Evolutionary conservation across 2,329 filamentous ascomycete genomes (phyloP).

Genomic region (Pseudogymnoascus verrucosus): DNA sequence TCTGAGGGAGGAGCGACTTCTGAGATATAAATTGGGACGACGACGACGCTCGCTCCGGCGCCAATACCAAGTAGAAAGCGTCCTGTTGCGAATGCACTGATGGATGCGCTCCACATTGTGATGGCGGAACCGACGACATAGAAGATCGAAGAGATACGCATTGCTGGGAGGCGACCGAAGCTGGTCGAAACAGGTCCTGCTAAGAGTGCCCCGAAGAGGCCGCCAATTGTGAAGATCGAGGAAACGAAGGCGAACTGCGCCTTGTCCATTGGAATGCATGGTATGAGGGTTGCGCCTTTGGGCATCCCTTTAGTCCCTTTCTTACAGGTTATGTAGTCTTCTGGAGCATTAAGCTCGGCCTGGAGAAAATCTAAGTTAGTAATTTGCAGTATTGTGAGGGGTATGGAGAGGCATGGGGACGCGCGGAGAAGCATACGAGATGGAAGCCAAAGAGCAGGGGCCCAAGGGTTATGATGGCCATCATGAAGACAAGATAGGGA

Average conservation of each 20-base stretch:
- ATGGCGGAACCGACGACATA: constrained; percentile 69
- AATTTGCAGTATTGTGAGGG: constrained; percentile 2
- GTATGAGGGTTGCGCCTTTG: constrained; percentile 24
- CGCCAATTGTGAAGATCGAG: constrained; percentile 85
- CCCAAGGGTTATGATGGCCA: constrained; percentile 71
- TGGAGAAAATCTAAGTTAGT: constrained; percentile 29
- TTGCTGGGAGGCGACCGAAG: constrained; percentile 66
- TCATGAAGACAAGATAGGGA: constrained; percentile 67
- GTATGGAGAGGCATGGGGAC: constrained; percentile 6
- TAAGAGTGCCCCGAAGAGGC: constrained; percentile 71
- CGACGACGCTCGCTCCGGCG: constrained; percentile 82
- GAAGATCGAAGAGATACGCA: constrained; percentile 69
- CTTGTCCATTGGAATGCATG: constrained; percentile 82
- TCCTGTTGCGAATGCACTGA: constrained; percentile 62
- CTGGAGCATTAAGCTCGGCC: constrained; percentile 92
- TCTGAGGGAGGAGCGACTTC: constrained; percentile 73
- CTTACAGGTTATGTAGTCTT: constrained; percentile 86
- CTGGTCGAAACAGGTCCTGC: constrained; percentile 72
- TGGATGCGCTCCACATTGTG: constrained; percentile 63
- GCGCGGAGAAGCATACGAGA: constrained; percentile 48
- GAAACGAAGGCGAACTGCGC: constrained; percentile 78
- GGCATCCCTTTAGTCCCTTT: constrained; percentile 42
- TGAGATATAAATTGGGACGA: constrained; percentile 89
- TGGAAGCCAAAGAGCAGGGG: constrained; percentile 94
- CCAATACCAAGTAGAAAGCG: constrained; percentile 75